Evolutionary conservation across 768 basidiomycete species (phyloP).

Genomic region (Zangia roseola): DNA sequence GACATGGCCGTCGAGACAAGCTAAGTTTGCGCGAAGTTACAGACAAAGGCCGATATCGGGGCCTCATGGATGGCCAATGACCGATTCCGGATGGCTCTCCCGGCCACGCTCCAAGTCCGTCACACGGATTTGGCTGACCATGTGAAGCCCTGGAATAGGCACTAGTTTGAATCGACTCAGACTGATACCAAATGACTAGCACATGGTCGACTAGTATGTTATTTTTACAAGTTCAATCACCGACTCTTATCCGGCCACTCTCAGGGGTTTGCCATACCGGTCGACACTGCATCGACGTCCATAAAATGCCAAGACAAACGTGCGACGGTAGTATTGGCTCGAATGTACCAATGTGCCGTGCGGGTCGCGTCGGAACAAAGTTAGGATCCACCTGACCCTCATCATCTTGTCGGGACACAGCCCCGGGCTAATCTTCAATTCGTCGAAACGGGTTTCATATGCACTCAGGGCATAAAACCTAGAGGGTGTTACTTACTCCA

Average conservation of each 20-base stretch:
- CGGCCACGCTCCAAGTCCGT: neutral
- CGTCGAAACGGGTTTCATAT: slow-evolving; percentile 36
- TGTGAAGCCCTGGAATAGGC: neutral
- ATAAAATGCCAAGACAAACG: slow-evolving; percentile 5
- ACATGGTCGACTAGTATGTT: slow-evolving; percentile 1
- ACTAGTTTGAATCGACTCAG: neutral
- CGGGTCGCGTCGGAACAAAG: slow-evolving; percentile 12
- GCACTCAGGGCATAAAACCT: no score
- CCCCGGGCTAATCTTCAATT: slow-evolving; percentile 35
- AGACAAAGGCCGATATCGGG: slow-evolving; percentile 1
- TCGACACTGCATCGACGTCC: no score
- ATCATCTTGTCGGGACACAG: slow-evolving; percentile 37
- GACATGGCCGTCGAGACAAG: slow-evolving; percentile 19
- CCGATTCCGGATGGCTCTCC: neutral
- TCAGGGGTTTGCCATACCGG: no score
- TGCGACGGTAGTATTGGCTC: neutral
- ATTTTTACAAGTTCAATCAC: no score
- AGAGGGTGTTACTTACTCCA: no score
- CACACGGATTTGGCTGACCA: slow-evolving; percentile 10
- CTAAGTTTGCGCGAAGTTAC: slow-evolving; percentile 1
- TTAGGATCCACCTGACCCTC: slow-evolving; percentile 17
- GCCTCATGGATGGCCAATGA: neutral
- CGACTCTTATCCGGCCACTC: no score
- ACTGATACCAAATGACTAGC: neutral
- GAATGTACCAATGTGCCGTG: slow-evolving; percentile 5